Base-by-base conservation (phyloP, 306 rosid species). In the Coriaria nepalensis region DNA sequence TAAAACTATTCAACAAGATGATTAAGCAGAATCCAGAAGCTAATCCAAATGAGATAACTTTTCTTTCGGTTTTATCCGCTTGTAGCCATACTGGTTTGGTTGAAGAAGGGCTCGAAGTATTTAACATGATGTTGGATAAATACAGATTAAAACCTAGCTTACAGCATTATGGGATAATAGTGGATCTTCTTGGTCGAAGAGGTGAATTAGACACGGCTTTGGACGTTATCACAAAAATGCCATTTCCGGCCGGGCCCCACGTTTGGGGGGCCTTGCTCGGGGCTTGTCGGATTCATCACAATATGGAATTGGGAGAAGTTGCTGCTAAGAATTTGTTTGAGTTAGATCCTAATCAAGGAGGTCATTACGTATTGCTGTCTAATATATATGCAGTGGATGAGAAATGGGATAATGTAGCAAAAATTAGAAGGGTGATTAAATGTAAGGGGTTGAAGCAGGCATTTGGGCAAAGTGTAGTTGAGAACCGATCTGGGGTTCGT, bases 231-330 rank as follows among this genome's bases (percentile, higher is more conserved):
- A 64, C 56, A 37, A 50, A 39, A 43, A 80, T 87, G 92, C 72
- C 80, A 5, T 49, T 64, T 13, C 60, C 68, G 47, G 65, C 67
- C 47, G 82, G 78, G 36, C 74, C 87, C 6, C 70, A 76, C 57
- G 83, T 80, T 47, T 83, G 85, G 94, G 85, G 85, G 42, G 87
- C 87, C 66, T 65, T 83, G 55, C 84, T 83, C n/a, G 83, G 93
- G 33, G 87, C 93, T 7, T 76, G 85, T 41, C 65, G 81, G 47
- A 72, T 83, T 60, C 86, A 78, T 74, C 71, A 80, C 43, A 67
- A 80, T 51, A 39, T 56, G 43, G 68, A 71, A 64, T 59, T 83
- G 13, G 94, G 93, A 44, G 88, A 87, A 68, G 43, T 80, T 62
- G 80, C 78, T 40, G 79, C 94, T 35, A 66, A 62, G 48, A 69